A percentile compares a stretch with the other conserved stretches of the same genome.
Conservation (phyloP, 176 grass and related monocot species). For the Neostapfia colusana region DNA sequence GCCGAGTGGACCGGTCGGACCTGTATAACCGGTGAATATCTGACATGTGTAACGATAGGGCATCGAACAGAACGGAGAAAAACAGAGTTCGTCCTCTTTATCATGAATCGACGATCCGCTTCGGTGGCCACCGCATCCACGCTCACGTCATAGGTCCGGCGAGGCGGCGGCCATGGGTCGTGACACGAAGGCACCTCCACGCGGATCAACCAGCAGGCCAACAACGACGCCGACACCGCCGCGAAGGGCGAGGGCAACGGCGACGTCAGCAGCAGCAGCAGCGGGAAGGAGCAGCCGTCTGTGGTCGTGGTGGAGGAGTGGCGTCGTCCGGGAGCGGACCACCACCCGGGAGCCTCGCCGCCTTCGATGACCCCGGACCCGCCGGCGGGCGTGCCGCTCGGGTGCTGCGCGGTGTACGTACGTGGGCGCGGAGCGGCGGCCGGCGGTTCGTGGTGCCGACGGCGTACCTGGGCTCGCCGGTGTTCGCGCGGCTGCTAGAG, state of each 20-base stretch:
- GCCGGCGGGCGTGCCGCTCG: slow-evolving; percentile 36
- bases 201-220: not conserved
- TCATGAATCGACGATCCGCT: too few relatives aligned
- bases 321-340: not conserved
- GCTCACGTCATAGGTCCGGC: too few relatives aligned
- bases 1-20: too few relatives aligned
- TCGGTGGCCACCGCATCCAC: too few relatives aligned
- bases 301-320: not conserved
- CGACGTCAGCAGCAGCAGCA: not conserved
- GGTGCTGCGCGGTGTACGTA: slow-evolving; percentile 53
- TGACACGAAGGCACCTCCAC: too few relatives aligned
- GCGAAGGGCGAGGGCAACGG: not conserved
- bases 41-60: too few relatives aligned
- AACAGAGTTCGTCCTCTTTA: too few relatives aligned
- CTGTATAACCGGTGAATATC: too few relatives aligned
- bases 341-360: not conserved
- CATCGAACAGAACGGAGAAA: too few relatives aligned
- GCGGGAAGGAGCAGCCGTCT: not conserved
- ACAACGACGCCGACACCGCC: not conserved
- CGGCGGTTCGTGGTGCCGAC: slow-evolving; percentile 76
- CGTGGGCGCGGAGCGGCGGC: slow-evolving; percentile 42
- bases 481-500: slow-evolving; percentile 65
- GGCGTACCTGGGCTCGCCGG: slow-evolving; percentile 48
- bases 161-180: too few relatives aligned
- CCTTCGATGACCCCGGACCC: slow-evolving; percentile 32